These are phyloP conservation scores for Camellia granthamiana DNA, from an alignment of 148 eudicot genomes.

Conservation along the genomic window DNA sequence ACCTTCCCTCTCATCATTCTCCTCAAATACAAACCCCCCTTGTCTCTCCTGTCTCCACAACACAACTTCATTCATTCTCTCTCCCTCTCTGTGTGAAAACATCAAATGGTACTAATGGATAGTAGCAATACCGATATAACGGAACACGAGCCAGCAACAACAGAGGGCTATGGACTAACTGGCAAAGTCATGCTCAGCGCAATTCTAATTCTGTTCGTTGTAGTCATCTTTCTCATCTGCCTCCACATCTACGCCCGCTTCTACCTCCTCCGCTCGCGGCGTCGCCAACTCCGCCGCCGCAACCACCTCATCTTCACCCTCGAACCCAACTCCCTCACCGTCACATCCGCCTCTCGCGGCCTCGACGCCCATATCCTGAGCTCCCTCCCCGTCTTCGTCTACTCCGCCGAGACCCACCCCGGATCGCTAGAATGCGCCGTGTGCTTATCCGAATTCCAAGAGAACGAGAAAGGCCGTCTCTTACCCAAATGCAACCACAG, in stretches of 20 bases:
- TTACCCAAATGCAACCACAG: conserved; percentile 74
- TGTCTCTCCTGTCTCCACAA: background rate
- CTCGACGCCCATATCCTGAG: conserved; percentile 50
- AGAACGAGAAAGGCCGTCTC: conserved; percentile 50
- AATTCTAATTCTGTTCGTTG: conserved; percentile 57
- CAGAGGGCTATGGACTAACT: conserved; percentile 47
- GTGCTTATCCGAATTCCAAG: conserved; percentile 80
- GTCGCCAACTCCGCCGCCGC: conserved; percentile 38
- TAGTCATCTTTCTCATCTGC: conserved; percentile 57
- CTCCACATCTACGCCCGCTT: conserved; percentile 84
- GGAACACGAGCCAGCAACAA: background rate
- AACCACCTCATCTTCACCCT: conserved; percentile 39
- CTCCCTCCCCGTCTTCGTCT: conserved; percentile 54
- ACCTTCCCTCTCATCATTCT: background rate
- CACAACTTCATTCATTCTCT: too few relatives aligned
- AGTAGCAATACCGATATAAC: too few relatives aligned
- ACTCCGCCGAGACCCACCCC: conserved; percentile 5
- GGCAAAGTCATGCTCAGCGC: conserved; percentile 81
- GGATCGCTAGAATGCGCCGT: conserved; percentile 70
- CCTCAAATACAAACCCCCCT: background rate
- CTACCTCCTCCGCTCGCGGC: conserved; percentile 60
- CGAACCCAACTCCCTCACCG: conserved; percentile 8
- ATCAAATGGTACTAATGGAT: too few relatives aligned
- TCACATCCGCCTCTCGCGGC: conserved; percentile 33
- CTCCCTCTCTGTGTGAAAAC: background rate